A percentile compares a stretch with the other conserved stretches of the same genome.
Evolutionary conservation across 2,329 filamentous ascomycete species (phyloP).

Genomic region (Fusarium poae): DNA sequence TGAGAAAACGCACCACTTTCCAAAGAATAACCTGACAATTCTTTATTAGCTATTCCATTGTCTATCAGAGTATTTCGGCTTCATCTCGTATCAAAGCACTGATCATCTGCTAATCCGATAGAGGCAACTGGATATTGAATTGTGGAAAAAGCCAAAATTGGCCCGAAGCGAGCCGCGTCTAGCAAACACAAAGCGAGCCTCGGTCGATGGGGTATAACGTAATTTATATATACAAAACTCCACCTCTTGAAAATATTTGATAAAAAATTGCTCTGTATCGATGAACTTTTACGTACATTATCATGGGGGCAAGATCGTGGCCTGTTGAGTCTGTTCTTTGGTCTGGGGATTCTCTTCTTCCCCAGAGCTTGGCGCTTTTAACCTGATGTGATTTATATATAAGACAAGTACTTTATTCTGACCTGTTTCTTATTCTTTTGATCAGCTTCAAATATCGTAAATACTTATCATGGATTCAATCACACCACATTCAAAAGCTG

Average conservation of each 20-base stretch:
- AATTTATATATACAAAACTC: slow-evolving; percentile 21
- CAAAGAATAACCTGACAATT: background rate
- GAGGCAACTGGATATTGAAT: background rate
- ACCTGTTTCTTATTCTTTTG: background rate
- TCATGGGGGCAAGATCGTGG: background rate
- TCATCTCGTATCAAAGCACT: slow-evolving; percentile 5
- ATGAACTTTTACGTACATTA: slow-evolving; percentile 27
- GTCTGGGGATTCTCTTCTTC: slow-evolving; percentile 7
- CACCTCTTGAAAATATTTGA: slow-evolving; percentile 6
- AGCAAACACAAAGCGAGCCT: slow-evolving; percentile 19
- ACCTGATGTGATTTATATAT: background rate
- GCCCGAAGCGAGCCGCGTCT: slow-evolving; percentile 22
- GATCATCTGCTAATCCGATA: slow-evolving; percentile 14
- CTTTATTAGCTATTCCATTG: background rate
- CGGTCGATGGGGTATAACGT: slow-evolving; percentile 26
- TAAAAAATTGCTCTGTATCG: slow-evolving; percentile 24
- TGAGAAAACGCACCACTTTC: background rate
- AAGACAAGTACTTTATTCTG: background rate
- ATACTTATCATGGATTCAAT: slow-evolving; percentile 11
- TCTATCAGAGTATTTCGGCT: background rate
- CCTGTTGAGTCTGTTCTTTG: background rate
- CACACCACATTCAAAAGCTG: background rate
- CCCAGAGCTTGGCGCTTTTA: slow-evolving; percentile 25
- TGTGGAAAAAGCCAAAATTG: background rate
- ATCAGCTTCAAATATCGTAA: background rate